Evolutionary conservation across 1,139 yeast genomes (phyloP), one percentile per base, ranked within the genome.

Genomic region (Lodderomyces margitis): DNA sequence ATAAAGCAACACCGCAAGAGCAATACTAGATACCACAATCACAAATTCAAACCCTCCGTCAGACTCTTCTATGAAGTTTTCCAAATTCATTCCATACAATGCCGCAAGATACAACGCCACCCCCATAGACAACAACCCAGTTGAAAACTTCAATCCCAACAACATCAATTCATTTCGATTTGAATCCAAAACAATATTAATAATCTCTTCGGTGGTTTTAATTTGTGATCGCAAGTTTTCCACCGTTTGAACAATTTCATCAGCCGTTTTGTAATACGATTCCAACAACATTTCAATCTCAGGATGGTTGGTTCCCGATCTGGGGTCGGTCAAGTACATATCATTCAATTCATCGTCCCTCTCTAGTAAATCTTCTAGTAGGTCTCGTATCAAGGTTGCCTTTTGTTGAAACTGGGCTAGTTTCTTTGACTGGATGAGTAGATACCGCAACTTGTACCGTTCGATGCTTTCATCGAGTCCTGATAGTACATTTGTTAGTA

Each of bases 61-160:
- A 2, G 85, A 72, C 24, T 89, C 95, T 59, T 92, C 98, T 10
- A 91, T 81, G 56, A 82, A 88, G 59, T 91, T 92, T 55, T 87
- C 87, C 59, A 92, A 68, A 59, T 92, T 92, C 98, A 67, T 71
- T 17, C 78, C 78, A 47, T 70, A 72, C 30, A 70, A 51, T 0
- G 77, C 72, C 2, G 74, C 68, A 12, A 69, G 49, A 47, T 68
- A 72, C 39, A 72, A 50, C 2, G 67, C 64, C 25, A 62, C 47
- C 5, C 73, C 75, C 63, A 70, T 60, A 3, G 75, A 64, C 21
- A 72, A 52, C 23, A 72, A 51, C 1, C 75, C 76, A 4, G 70
- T 61, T 14, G 72, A 68, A 39, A 67, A 70, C 48, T 67, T 68
- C 46, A 72, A 57, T 0, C 77, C 75, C 32, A 72, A 54, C 32